A percentile compares a stretch with the other conserved stretches of the same genome.
phyloP scores from a whole-genome alignment of 2,329 filamentous ascomycete genomes.

The Sarocladium brachiariae region DNA sequence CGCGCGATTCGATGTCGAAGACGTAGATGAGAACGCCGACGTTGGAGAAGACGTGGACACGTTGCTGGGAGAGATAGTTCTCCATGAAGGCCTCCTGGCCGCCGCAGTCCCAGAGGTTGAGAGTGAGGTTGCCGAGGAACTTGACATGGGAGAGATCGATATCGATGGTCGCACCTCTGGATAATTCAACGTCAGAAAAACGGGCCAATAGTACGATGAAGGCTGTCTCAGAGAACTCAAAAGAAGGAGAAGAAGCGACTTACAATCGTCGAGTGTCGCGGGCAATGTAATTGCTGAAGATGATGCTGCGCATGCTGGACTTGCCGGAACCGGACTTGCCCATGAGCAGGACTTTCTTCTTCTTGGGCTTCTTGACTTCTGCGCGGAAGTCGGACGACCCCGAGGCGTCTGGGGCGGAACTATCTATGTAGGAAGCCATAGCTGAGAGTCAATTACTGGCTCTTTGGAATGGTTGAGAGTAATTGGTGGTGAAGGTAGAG shows the following conservation, averaged over 20 bases:
- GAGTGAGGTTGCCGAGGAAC: conserved; percentile 93
- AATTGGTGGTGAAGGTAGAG: conserved; percentile 9
- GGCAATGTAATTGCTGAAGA: conserved; percentile 98
- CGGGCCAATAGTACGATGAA: no score
- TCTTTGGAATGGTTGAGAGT: no score
- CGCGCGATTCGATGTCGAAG: conserved; percentile 95
- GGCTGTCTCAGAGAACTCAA: background rate
- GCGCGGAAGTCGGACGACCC: conserved; percentile 30
- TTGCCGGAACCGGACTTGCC: conserved; percentile 97
- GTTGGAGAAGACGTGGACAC: conserved; percentile 92
- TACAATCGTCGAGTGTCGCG: conserved; percentile 83
- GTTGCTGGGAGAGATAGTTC: conserved; percentile 93
- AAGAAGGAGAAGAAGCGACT: conserved; percentile 19
- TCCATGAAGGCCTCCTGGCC: conserved; percentile 99
- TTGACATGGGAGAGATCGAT: conserved; percentile 98
- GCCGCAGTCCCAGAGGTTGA: conserved; percentile 98
- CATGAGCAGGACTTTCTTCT: conserved; percentile 84
- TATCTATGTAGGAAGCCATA: conserved; percentile 29
- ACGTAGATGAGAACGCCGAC: conserved; percentile 98
- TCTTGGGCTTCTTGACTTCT: conserved; percentile 64
- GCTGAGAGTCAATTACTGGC: background rate
- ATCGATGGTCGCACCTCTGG: conserved; percentile 85
- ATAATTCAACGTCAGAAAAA: background rate
- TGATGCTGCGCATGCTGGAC: conserved; percentile 96
- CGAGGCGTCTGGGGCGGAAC: conserved; percentile 20